A percentile compares a stretch with the other conserved stretches of the same genome.
Evolutionary conservation across 768 basidiomycete genomes (phyloP).

Genomic region (Termitomyces eurrhizus): DNA sequence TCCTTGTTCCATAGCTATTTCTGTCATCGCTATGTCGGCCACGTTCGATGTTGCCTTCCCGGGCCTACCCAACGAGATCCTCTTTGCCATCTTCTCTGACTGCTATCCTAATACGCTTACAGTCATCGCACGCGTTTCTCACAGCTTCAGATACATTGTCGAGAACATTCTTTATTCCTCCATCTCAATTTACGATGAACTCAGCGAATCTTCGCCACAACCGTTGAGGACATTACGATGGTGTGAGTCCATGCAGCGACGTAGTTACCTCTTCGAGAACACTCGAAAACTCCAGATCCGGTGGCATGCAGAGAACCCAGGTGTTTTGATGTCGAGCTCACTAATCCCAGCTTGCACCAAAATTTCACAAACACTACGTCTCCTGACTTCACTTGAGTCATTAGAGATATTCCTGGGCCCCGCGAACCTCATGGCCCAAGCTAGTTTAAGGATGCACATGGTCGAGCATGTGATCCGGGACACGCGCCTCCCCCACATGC

Average conservation of each 20-base stretch:
- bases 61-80: slow-evolving; percentile 52
- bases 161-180: slow-evolving; percentile 58
- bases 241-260: slow-evolving; percentile 46
- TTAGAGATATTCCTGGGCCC: slow-evolving; percentile 53
- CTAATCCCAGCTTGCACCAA: slow-evolving; percentile 37
- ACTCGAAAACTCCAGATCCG: slow-evolving; percentile 47
- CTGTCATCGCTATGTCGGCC: not conserved
- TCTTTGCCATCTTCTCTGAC: slow-evolving; percentile 42
- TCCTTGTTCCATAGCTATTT: slow-evolving; percentile 5
- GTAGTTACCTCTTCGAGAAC: slow-evolving; percentile 42
- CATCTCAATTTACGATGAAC: slow-evolving; percentile 42
- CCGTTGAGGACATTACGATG: slow-evolving; percentile 44
- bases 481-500: slow-evolving; percentile 37
- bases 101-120: slow-evolving; percentile 35
- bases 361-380: slow-evolving; percentile 33
- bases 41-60: not conserved
- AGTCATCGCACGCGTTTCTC: slow-evolving; percentile 41
- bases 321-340: slow-evolving; percentile 21
- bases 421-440: slow-evolving; percentile 28
- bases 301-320: slow-evolving; percentile 46
- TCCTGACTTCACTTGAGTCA: slow-evolving; percentile 41
- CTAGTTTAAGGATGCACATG: slow-evolving; percentile 28
- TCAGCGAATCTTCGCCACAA: slow-evolving; percentile 36
- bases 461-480: slow-evolving; percentile 41
- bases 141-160: slow-evolving; percentile 45